Conservation (phyloP, 116 monocot species). For the Posidonia oceanica region DNA sequence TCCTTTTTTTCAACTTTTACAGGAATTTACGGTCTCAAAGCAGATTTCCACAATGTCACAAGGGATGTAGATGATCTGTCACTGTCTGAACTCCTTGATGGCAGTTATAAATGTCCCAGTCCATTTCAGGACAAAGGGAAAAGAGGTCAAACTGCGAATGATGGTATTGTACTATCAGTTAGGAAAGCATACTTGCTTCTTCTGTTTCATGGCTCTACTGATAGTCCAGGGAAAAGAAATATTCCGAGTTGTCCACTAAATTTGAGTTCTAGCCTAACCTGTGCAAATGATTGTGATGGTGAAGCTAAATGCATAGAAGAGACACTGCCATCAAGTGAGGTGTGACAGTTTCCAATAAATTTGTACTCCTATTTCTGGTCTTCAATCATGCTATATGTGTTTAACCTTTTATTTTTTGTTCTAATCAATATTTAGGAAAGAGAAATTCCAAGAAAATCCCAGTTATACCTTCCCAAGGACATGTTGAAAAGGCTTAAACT, state of each 20-base stretch:
- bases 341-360: constrained; percentile 11
- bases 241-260: constrained; percentile 7
- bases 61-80: constrained; percentile 50
- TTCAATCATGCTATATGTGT: not conserved
- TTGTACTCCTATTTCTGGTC: not conserved
- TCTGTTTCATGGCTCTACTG: constrained; percentile 11
- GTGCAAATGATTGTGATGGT: constrained; percentile 23
- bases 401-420: not conserved
- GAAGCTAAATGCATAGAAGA: constrained; percentile 26
- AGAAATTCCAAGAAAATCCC: constrained; percentile 14
- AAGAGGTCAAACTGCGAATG: constrained; percentile 32
- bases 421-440: constrained; percentile 18
- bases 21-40: constrained; percentile 58
- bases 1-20: constrained; percentile 11
- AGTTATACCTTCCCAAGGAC: constrained; percentile 41
- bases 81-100: constrained; percentile 70
- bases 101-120: constrained; percentile 36
- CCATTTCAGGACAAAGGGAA: constrained; percentile 46
- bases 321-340: constrained; percentile 27
- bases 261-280: constrained; percentile 15
- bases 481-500: constrained; percentile 47
- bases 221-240: constrained; percentile 18
- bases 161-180: constrained; percentile 41
- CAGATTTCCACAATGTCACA: constrained; percentile 44
- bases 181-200: constrained; percentile 56